Conservation (phyloP, 768 basidiomycete species). For the Glaciozyma martinii region DNA sequence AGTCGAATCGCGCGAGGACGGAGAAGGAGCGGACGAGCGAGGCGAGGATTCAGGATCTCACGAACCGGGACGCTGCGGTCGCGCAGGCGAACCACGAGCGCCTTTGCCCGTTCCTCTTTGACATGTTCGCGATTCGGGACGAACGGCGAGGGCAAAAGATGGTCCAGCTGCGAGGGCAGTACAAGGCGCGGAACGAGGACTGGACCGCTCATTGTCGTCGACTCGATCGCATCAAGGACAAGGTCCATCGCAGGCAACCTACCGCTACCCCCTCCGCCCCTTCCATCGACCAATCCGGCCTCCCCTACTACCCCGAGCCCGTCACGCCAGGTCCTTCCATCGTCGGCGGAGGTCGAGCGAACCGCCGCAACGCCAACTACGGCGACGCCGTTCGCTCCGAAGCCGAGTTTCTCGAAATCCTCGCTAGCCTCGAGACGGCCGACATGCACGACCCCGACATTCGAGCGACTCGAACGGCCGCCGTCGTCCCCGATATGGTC, state of each 20-base stretch:
- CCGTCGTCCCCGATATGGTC: conserved; percentile 84
- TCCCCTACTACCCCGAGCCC: conserved; percentile 28
- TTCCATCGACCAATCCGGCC: conserved; percentile 30
- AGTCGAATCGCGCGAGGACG: background rate
- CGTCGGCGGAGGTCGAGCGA: conserved; percentile 32
- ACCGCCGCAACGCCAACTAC: conserved; percentile 34
- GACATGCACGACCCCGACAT: conserved; percentile 86
- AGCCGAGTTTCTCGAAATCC: conserved; percentile 93
- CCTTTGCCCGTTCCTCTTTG: conserved; percentile 14
- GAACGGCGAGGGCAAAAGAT: conserved; percentile 45
- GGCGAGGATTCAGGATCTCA: background rate
- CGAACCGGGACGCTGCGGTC: background rate
- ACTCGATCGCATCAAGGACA: conserved; percentile 56
- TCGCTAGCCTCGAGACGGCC: conserved; percentile 84
- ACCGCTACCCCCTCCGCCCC: conserved; percentile 10
- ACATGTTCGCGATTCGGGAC: conserved; percentile 14
- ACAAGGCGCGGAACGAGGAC: conserved; percentile 56
- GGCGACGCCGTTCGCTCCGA: conserved; percentile 90
- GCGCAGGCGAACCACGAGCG: conserved; percentile 7
- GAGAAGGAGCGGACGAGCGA: background rate
- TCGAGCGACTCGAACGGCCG: conserved; percentile 75
- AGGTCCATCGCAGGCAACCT: conserved; percentile 9
- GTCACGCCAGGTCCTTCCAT: conserved; percentile 17
- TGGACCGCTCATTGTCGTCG: conserved; percentile 65
- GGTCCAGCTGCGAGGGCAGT: conserved; percentile 54